A percentile compares a stretch with the other conserved stretches of the same genome.
Conservation (phyloP, 2,329 filamentous ascomycete genomes). For the Aureobasidium sp. region DNA sequence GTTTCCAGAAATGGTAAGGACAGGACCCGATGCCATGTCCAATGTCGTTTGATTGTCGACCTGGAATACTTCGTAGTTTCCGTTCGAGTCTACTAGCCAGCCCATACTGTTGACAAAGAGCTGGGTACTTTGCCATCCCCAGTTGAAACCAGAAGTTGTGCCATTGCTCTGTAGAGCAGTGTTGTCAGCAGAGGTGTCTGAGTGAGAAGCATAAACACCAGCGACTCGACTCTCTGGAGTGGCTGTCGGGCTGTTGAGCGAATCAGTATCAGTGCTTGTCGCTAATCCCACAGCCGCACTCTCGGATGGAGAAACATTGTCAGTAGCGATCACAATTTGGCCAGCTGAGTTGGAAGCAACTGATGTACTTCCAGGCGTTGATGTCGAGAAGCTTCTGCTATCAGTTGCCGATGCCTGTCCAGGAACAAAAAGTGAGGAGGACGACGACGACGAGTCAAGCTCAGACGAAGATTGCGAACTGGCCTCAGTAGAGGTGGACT, state of each 20-base stretch:
- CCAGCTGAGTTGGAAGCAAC: neutral
- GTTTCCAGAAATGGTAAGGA: neutral
- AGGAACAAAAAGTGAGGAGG: neutral
- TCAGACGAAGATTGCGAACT: neutral
- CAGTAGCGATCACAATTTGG: neutral
- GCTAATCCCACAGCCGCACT: neutral
- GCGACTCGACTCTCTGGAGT: neutral
- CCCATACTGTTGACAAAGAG: neutral
- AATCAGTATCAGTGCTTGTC: neutral
- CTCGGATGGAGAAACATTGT: neutral
- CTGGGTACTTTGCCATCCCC: neutral
- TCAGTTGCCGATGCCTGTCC: neutral
- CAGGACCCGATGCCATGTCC: neutral
- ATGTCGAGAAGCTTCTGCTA: neutral
- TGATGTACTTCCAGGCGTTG: neutral
- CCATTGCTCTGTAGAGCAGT: conserved; percentile 6
- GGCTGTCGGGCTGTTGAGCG: neutral
- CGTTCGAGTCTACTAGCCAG: neutral
- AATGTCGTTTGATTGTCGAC: neutral
- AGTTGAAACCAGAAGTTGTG: neutral
- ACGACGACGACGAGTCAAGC: neutral
- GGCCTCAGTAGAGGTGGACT: neutral
- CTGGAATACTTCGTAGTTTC: neutral
- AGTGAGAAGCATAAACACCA: conserved; percentile 6
- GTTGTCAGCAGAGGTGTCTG: neutral